Evolutionary conservation across 169 alveolate genomes (phyloP).

Genomic region (Condylostoma magnum): DNA sequence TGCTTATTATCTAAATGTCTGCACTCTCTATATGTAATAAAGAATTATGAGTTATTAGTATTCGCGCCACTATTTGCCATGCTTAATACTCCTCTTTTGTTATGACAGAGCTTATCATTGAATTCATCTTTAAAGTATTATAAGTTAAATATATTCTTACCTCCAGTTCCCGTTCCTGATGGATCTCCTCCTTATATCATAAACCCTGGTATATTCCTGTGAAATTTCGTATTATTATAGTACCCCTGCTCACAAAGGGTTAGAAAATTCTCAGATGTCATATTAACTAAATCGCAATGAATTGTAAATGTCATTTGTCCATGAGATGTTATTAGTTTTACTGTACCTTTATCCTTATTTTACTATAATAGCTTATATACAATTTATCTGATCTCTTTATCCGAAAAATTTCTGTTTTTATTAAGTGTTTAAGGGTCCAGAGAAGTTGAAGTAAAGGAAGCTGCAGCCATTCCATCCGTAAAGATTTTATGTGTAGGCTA

Average conservation of each 20-base stretch:
- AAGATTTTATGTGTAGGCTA: slow-evolving; percentile 35
- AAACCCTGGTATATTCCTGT: slow-evolving; percentile 59
- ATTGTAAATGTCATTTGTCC: slow-evolving; percentile 50
- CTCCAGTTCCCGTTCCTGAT: slow-evolving; percentile 71
- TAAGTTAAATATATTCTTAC: slow-evolving; percentile 54
- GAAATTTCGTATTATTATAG: slow-evolving; percentile 57
- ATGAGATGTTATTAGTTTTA: slow-evolving; percentile 44
- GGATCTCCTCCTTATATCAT: slow-evolving; percentile 83
- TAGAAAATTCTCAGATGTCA: slow-evolving; percentile 72
- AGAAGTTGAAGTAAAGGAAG: slow-evolving; percentile 41
- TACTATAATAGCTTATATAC: slow-evolving; percentile 41
- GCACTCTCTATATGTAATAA: slow-evolving; percentile 52
- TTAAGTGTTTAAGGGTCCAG: slow-evolving; percentile 25
- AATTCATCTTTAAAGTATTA: slow-evolving; percentile 58
- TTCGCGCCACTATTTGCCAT: slow-evolving; percentile 71
- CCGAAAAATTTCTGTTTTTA: slow-evolving; percentile 47
- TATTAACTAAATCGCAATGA: slow-evolving; percentile 59
- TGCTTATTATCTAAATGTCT: slow-evolving; percentile 57
- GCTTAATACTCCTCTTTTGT: slow-evolving; percentile 54
- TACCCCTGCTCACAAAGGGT: slow-evolving; percentile 68
- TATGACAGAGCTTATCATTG: slow-evolving; percentile 43
- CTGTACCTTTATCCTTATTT: slow-evolving; percentile 47
- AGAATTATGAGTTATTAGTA: slow-evolving; percentile 61
- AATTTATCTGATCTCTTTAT: slow-evolving; percentile 56
- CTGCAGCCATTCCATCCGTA: slow-evolving; percentile 49